These are phyloP conservation scores for Ceratobasidium sp. DNA, from an alignment of 1,284 basidiomycete species.

Conservation along the genomic window DNA sequence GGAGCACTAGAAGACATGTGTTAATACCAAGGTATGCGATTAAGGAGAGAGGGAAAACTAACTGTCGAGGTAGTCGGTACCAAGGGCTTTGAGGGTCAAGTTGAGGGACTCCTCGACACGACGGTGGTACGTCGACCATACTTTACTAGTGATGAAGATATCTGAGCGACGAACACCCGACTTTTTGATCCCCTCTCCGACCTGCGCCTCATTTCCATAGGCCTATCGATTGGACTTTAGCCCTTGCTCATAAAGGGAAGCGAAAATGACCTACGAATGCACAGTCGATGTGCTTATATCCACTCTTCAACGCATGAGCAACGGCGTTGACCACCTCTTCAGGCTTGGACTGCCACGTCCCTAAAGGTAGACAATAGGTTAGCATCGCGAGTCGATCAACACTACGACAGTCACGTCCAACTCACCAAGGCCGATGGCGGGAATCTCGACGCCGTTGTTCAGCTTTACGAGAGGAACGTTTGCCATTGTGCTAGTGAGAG, in stretches of 20 bases:
- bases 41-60: conserved; percentile 48
- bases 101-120: conserved; percentile 80
- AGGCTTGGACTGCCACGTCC: conserved; percentile 82
- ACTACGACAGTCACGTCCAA: conserved; percentile 34
- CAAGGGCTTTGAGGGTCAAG: conserved; percentile 75
- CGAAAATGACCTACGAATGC: conserved; percentile 65
- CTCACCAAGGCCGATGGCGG: conserved; percentile 76
- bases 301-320: conserved; percentile 73
- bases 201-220: conserved; percentile 83
- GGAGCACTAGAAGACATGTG: conserved; percentile 62
- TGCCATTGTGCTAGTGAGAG: conserved; percentile 43
- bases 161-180: conserved; percentile 82
- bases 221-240: conserved; percentile 45
- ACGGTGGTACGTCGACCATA: conserved; percentile 68
- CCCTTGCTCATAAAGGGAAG: neutral
- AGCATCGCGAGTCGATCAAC: conserved; percentile 10
- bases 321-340: conserved; percentile 77
- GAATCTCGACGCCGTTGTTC: conserved; percentile 74
- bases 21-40: conserved; percentile 18
- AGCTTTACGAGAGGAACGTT: conserved; percentile 66
- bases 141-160: conserved; percentile 70
- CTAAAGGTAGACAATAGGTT: conserved; percentile 53
- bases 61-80: conserved; percentile 82
- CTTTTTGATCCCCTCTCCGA: conserved; percentile 82
- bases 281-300: conserved; percentile 83